Evolutionary conservation across 75 land plant species (phyloP).

Genomic region (Pinus tabuliformis): DNA sequence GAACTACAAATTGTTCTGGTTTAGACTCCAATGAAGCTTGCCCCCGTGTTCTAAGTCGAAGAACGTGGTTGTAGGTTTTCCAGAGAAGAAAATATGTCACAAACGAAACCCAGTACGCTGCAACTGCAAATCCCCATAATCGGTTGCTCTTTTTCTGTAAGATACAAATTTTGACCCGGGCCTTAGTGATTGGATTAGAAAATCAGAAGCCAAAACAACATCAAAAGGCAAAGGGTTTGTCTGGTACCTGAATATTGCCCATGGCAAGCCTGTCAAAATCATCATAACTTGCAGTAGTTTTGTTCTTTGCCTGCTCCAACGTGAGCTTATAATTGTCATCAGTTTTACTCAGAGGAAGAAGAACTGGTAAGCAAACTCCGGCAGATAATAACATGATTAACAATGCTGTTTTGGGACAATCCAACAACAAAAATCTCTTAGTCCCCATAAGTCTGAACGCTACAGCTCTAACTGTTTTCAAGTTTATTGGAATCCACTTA

Average conservation of each 20-base stretch:
- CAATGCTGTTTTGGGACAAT: slow-evolving; percentile 44
- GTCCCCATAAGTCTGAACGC: too few relatives aligned
- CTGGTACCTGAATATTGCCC: background rate
- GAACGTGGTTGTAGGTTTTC: slow-evolving; percentile 76
- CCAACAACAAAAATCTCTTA: background rate
- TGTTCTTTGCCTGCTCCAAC: background rate
- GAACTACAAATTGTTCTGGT: too few relatives aligned
- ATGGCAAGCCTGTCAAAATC: too few relatives aligned
- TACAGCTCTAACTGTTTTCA: too few relatives aligned
- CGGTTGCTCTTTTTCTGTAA: slow-evolving; percentile 27
- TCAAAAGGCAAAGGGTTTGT: background rate
- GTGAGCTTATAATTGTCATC: slow-evolving; percentile 11
- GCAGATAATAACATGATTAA: slow-evolving; percentile 66
- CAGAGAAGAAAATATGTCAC: slow-evolving; percentile 60
- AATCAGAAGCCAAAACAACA: background rate
- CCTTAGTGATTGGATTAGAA: background rate
- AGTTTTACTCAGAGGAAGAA: slow-evolving; percentile 19
- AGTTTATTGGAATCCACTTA: too few relatives aligned
- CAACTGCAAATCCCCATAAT: slow-evolving; percentile 74
- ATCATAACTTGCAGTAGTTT: slow-evolving; percentile 1
- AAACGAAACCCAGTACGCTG: slow-evolving; percentile 69
- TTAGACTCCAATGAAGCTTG: too few relatives aligned
- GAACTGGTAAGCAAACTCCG: slow-evolving; percentile 58
- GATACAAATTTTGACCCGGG: background rate
- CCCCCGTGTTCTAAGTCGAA: slow-evolving; percentile 18